Evolutionary conservation across 1,284 basidiomycete species (phyloP), one percentile per base, ranked within the genome.

Genomic region (Ceratobasidium sp.): DNA sequence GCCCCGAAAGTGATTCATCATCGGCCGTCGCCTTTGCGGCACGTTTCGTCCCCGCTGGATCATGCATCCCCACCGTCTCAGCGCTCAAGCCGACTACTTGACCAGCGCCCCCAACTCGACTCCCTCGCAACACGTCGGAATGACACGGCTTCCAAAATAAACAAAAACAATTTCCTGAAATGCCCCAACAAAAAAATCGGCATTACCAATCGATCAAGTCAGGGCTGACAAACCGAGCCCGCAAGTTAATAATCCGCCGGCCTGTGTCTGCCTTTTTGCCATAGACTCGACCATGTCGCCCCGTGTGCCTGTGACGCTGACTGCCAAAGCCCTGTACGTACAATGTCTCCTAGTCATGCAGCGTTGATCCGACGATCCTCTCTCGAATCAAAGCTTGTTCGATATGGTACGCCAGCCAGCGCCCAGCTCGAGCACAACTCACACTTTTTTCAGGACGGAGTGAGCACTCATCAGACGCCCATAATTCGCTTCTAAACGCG

Each of bases 271-370:
- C 57, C 30, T 64, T n/a, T 2, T 23, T 38, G 18, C 62, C 44
- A n/a, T n/a, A 20, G 8, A n/a, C 59, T 16, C 38, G 5, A 35
- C 62, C 35, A 57, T 57, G 55, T 66, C 46, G 16, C 5, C 44
- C 64, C n/a, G n/a, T n/a, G 48, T 48, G 44, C 38, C 46, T 12
- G 38, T 46, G 7, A 54, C 52, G 2, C 52, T 69, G 33, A 55
- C 27, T 18, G 70, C 70, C 41, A 62, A 74, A 62, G 70, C 59
- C 1, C 70, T 74, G 70, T 74, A 74, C 27, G 70, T 35, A 20
- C 59, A 33, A 20, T 41, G 27, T 50, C 44, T 3, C 10, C 10
- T 44, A 30, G n/a, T 41, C 35, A 44, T 18, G 20, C 16, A 33
- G 12, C 52, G 23, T 33, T 60, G 59, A 64, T 27, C 57, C 57